These are phyloP conservation scores for Daucus carota DNA, from an alignment of 129 eudicot species.

Conservation along the genomic window DH1_v3.0 NC_030388.2:32998001-32998500, in stretches of 20 bases:
- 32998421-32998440: constrained; percentile 77
- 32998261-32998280: constrained; percentile 91
- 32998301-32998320: constrained; percentile 97
- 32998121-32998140: constrained; percentile 97
- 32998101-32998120: constrained; percentile 84
- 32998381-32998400: constrained; percentile 87
- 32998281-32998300: constrained; percentile 94
- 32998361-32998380: constrained; percentile 91
- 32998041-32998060: background rate
- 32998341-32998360: constrained; percentile 97
- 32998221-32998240: constrained; percentile 68
- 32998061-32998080: constrained; percentile 31
- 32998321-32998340: constrained; percentile 96
- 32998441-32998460: constrained; percentile 85
- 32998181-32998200: constrained; percentile 94
- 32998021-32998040: background rate
- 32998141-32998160: constrained; percentile 78
- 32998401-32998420: constrained; percentile 92
- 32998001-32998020: background rate
- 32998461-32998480: constrained; percentile 74
- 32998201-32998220: constrained; percentile 80
- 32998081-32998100: constrained; percentile 74
- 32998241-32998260: constrained; percentile 94
- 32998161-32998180: constrained; percentile 94
- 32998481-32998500: background rate